Evolutionary conservation across 306 rosid genomes (phyloP).

Genomic region (Prunus armeniaca): DNA sequence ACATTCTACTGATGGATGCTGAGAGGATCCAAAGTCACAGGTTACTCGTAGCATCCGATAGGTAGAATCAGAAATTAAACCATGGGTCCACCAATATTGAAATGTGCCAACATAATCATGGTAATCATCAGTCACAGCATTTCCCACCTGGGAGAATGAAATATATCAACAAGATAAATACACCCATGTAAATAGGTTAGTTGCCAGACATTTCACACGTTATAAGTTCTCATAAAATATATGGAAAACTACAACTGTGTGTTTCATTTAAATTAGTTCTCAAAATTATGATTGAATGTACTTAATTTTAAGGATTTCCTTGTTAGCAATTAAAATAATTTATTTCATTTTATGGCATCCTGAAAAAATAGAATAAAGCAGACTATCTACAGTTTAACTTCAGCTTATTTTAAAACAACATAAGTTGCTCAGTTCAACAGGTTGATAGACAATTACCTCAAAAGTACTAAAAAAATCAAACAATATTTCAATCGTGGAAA

Average conservation of each 20-base stretch:
- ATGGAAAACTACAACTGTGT: not conserved
- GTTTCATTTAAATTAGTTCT: not conserved
- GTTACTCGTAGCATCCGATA: constrained; percentile 44
- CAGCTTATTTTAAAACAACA: not conserved
- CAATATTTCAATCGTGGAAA: not conserved
- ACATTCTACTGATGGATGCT: constrained; percentile 79
- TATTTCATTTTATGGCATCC: not conserved
- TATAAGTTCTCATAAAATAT: not conserved
- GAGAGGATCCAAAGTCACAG: constrained; percentile 66
- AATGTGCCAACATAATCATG: constrained; percentile 85
- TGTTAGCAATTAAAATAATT: not conserved
- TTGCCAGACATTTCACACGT: not conserved
- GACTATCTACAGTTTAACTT: not conserved
- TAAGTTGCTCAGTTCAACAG: not conserved
- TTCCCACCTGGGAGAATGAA: constrained; percentile 67
- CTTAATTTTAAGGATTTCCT: not conserved
- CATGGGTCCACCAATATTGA: constrained; percentile 96
- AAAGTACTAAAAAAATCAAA: not conserved
- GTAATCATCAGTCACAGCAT: constrained; percentile 91
- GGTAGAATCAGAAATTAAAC: constrained; percentile 91
- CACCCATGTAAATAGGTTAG: constrained; percentile 12
- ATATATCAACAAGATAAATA: constrained; percentile 16
- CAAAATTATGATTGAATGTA: not conserved
- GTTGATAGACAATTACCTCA: not conserved
- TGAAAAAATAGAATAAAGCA: not conserved